Conservation (phyloP, 2,329 filamentous ascomycete species). For the Fusarium siculi region DNA sequence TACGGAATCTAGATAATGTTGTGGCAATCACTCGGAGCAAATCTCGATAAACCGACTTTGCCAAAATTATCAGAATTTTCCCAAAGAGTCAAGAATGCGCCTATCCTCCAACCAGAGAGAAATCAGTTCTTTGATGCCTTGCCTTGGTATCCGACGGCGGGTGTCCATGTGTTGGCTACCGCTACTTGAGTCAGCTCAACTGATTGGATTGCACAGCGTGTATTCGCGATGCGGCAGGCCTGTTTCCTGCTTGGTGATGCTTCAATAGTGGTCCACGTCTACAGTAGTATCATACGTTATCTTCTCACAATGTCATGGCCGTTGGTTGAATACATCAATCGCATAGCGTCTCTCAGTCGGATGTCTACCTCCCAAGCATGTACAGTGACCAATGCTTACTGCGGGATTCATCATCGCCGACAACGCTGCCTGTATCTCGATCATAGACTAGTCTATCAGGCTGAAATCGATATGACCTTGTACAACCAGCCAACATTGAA, state of each 20-base stretch:
- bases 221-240: slow-evolving; percentile 12
- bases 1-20: not conserved
- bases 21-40: slow-evolving; percentile 23
- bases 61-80: too few species aligned
- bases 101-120: slow-evolving; percentile 1
- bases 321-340: not conserved
- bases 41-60: too few species aligned
- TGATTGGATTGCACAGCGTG: slow-evolving; percentile 15
- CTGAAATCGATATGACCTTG: not conserved
- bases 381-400: not conserved
- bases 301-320: not conserved
- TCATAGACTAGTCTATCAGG: slow-evolving; percentile 1
- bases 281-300: slow-evolving; percentile 1
- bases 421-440: not conserved
- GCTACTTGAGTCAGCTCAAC: slow-evolving; percentile 14
- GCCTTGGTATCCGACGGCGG: slow-evolving; percentile 10
- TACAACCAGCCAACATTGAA: not conserved
- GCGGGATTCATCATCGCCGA: not conserved
- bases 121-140: slow-evolving; percentile 2
- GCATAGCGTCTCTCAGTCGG: not conserved
- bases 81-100: not conserved
- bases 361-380: not conserved
- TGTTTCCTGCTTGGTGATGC: slow-evolving; percentile 13
- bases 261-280: slow-evolving; percentile 12
- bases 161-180: slow-evolving; percentile 25